Percentiles rank a stretch among this genome's conserved stretches.
phyloP scores from a whole-genome alignment of 1,139 yeast genomes.

The Magnusiomyces sp. region DNA sequence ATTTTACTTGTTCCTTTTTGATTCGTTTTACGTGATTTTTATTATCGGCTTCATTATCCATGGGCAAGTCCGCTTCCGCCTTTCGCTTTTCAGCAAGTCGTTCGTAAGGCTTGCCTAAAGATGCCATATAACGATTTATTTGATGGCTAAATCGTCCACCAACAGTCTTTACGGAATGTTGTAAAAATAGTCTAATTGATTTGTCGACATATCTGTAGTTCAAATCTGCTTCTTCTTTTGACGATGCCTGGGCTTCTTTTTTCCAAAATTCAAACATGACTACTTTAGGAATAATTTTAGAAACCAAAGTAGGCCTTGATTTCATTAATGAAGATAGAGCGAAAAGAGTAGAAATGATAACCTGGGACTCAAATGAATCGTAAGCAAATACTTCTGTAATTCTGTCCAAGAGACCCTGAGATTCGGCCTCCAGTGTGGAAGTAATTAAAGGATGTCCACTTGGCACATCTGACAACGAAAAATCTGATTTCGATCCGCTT shows the following conservation, averaged over 20 bases:
- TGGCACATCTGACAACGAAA: slow-evolving; percentile 53
- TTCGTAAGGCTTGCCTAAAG: slow-evolving; percentile 23
- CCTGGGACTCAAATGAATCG: slow-evolving; percentile 25
- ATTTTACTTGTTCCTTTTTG: not conserved
- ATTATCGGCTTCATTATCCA: slow-evolving; percentile 8
- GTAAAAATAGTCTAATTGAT: slow-evolving; percentile 30
- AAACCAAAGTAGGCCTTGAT: slow-evolving; percentile 28
- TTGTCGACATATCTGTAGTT: slow-evolving; percentile 33
- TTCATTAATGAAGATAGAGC: slow-evolving; percentile 30
- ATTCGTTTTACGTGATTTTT: not conserved
- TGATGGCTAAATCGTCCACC: slow-evolving; percentile 16
- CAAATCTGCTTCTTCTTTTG: slow-evolving; percentile 23
- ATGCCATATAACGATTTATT: slow-evolving; percentile 28
- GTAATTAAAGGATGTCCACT: slow-evolving; percentile 62
- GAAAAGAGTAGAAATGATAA: slow-evolving; percentile 32
- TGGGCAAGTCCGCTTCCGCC: slow-evolving; percentile 18
- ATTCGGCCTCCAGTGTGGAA: slow-evolving; percentile 57
- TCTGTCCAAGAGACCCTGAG: slow-evolving; percentile 58
- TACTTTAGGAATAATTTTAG: slow-evolving; percentile 29
- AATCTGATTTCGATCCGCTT: slow-evolving; percentile 26
- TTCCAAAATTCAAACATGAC: slow-evolving; percentile 29
- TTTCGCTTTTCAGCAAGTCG: slow-evolving; percentile 19
- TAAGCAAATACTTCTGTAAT: slow-evolving; percentile 48
- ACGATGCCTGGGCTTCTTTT: slow-evolving; percentile 17
- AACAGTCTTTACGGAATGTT: slow-evolving; percentile 24